phyloP scores from a whole-genome alignment of 371 early-diverging fungal genomes.

The Saksenaea oblongispora region DNA sequence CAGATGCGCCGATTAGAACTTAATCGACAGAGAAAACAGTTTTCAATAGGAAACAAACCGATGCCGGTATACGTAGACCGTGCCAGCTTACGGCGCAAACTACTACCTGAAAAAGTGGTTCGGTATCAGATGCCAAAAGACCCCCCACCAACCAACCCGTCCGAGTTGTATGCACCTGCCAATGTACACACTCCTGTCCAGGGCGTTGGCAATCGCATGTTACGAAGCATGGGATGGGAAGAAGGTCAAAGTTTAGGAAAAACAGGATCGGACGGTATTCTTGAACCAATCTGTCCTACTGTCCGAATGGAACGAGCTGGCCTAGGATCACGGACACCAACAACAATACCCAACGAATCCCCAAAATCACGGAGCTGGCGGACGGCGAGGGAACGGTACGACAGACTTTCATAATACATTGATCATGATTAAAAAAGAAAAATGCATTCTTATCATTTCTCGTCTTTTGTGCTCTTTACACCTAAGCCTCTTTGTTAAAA shows the following conservation, averaged over 20 bases:
- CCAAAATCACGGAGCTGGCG: slow-evolving; percentile 16
- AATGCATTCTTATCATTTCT: neutral
- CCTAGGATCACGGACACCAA: slow-evolving; percentile 16
- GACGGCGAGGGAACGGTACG: slow-evolving; percentile 1
- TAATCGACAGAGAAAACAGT: slow-evolving; percentile 5
- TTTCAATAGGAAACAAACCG: neutral
- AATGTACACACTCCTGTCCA: slow-evolving; percentile 17
- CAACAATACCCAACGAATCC: neutral
- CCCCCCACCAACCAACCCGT: neutral
- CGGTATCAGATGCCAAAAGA: neutral
- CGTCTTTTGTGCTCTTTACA: no score
- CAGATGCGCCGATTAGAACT: neutral
- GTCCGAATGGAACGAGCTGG: slow-evolving; percentile 18
- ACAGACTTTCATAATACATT: neutral
- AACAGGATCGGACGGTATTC: slow-evolving; percentile 26
- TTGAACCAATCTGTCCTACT: slow-evolving; percentile 23
- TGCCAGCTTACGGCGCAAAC: neutral
- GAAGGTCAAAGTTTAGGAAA: slow-evolving; percentile 44
- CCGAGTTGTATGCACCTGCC: neutral
- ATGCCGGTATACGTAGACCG: neutral
- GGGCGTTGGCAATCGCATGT: slow-evolving; percentile 29
- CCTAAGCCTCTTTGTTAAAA: no score
- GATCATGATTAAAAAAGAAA: neutral
- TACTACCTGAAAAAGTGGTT: neutral
- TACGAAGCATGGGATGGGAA: slow-evolving; percentile 49